Evolutionary conservation across 1,139 yeast species (phyloP).

Genomic region (Zygosaccharomyces pseudobailii): DNA sequence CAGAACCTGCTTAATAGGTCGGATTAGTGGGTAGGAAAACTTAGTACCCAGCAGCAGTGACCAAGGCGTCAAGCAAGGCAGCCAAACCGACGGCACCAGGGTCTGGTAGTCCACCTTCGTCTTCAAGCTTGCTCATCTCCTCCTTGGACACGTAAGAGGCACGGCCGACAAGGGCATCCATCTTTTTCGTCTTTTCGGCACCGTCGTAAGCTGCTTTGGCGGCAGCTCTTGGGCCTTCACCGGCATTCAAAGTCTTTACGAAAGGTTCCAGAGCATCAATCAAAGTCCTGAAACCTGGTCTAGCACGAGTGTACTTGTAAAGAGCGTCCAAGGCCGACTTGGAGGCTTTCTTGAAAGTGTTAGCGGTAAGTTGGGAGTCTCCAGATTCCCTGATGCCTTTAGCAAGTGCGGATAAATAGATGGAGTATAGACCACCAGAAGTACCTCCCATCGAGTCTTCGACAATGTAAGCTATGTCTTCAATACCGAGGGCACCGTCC

Average conservation of each 20-base stretch:
- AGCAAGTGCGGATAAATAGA: constrained; percentile 43
- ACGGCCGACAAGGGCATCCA: constrained; percentile 44
- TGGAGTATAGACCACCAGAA: constrained; percentile 46
- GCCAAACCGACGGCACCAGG: constrained; percentile 49
- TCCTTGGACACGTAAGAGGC: constrained; percentile 42
- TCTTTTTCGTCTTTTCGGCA: constrained; percentile 42
- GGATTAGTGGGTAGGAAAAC: too few relatives aligned
- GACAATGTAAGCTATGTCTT: constrained; percentile 35
- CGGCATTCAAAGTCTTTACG: constrained; percentile 33
- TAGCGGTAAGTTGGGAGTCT: constrained; percentile 28
- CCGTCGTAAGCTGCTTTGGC: constrained; percentile 37
- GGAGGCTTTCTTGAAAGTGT: constrained; percentile 24
- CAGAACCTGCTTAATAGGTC: too few relatives aligned
- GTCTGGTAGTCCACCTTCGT: constrained; percentile 43
- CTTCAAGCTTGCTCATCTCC: constrained; percentile 13
- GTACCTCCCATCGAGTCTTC: constrained; percentile 55
- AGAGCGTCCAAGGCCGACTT: constrained; percentile 36
- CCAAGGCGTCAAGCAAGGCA: constrained; percentile 14
- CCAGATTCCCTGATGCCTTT: constrained; percentile 33
- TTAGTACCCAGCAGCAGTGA: constrained; percentile 15
- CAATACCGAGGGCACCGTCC: constrained; percentile 33
- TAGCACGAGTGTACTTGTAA: constrained; percentile 43
- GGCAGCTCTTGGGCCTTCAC: constrained; percentile 34
- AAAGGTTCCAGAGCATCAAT: constrained; percentile 53
- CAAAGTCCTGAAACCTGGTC: constrained; percentile 49